Percentiles rank a stretch among this genome's conserved stretches.
Conservation (phyloP, 495 filamentous ascomycete species). For the Penicillium paxilli region DNA sequence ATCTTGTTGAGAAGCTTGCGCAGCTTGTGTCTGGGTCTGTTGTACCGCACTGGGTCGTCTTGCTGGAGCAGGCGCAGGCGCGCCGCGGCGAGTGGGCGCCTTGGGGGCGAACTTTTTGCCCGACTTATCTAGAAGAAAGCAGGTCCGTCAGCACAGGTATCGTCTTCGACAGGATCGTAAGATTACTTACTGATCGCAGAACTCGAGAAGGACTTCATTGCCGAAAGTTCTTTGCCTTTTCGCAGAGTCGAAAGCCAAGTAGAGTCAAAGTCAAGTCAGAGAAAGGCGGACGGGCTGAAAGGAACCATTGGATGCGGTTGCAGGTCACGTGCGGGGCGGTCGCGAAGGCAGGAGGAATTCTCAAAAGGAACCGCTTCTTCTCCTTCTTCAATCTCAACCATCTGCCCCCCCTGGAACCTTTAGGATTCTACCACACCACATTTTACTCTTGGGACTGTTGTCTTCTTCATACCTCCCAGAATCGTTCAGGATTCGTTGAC, state of each 20-base stretch:
- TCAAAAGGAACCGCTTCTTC: no score
- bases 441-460: no score
- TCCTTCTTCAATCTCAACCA: slow-evolving; percentile 30
- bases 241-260: no score
- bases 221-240: no score
- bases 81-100: slow-evolving; percentile 47
- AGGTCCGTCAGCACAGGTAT: background rate
- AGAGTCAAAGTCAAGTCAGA: slow-evolving; percentile 6
- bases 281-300: background rate
- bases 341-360: slow-evolving; percentile 21
- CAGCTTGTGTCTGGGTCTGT: slow-evolving; percentile 34
- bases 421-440: slow-evolving; percentile 21
- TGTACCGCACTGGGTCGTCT: slow-evolving; percentile 40
- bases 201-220: slow-evolving; percentile 57
- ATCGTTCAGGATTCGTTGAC: slow-evolving; percentile 9
- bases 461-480: no score
- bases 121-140: slow-evolving; percentile 45
- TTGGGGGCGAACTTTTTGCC: slow-evolving; percentile 58
- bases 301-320: no score
- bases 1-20: slow-evolving; percentile 30
- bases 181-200: slow-evolving; percentile 55
- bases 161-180: background rate
- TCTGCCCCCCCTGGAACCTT: no score
- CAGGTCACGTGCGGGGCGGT: background rate
- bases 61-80: slow-evolving; percentile 32